These are phyloP conservation scores for Gossypium schwendimanii DNA, from an alignment of 441 rosid species.

Conservation along the genomic window DNA sequence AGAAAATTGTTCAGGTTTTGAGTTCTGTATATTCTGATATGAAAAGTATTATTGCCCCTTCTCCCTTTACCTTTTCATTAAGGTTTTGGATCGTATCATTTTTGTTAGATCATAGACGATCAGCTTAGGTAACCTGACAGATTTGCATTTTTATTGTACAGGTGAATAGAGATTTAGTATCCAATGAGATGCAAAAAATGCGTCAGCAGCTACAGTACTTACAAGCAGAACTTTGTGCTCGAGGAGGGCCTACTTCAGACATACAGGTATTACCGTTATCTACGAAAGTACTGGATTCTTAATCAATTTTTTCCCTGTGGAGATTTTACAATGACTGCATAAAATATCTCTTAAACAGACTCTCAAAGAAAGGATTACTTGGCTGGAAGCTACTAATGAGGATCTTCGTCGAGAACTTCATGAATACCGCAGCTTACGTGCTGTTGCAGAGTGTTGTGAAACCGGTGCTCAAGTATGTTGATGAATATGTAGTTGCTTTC, in stretches of 20 bases:
- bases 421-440: constrained; percentile 45
- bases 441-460: constrained; percentile 36
- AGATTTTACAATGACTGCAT: not conserved
- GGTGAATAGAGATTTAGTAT: constrained; percentile 64
- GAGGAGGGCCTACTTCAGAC: constrained; percentile 37
- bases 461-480: constrained; percentile 35
- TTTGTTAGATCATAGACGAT: not conserved
- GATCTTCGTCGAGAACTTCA: constrained; percentile 62
- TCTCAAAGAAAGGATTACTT: constrained; percentile 49
- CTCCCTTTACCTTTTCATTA: not conserved
- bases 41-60: not conserved
- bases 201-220: constrained; percentile 52
- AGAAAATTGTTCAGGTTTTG: not conserved
- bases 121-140: not conserved
- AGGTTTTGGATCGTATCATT: not conserved
- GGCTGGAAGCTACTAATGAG: constrained; percentile 56
- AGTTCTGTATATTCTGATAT: not conserved
- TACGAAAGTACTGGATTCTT: not conserved
- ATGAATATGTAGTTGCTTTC: not conserved
- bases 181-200: constrained; percentile 60
- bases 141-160: constrained; percentile 23
- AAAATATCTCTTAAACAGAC: constrained; percentile 25
- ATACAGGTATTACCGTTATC: constrained; percentile 31
- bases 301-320: not conserved
- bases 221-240: constrained; percentile 60